Base-by-base conservation (phyloP, 495 filamentous ascomycete species). In the Emericellopsis terricola region DNA sequence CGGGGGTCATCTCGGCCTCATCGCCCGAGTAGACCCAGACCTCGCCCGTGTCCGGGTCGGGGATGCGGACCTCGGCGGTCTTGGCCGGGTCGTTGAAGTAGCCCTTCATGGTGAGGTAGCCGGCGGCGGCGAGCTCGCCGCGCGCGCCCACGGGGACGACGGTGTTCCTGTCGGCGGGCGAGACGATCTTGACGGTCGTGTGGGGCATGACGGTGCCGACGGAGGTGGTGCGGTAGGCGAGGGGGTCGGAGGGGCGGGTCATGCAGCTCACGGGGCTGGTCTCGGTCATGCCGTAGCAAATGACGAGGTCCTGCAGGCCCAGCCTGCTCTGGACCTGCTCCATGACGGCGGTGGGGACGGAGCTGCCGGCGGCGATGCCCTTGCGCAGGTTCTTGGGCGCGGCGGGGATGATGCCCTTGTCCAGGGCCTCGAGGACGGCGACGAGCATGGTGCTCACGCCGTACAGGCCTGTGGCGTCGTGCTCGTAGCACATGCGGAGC, bases 211-310 rank as follows among this genome's bases (percentile, higher is more conserved):
- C 60, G 19, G 65, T 55, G 1, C 89, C 89, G 0, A 94, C 82
- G 10, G 66, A 78, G 27, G 71, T 62, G 20, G 87, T 73, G 7
- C 89, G 61, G 47, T 83, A 81, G n/a, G 67, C 68, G 4, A 87
- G 57, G 1, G 85, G 76, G 47, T 94, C 89, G 26, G 73, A 56
- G 0, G 79, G 87, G 0, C 78, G 68, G 1, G 87, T 97, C 87
- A 94, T 94, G 29, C 70, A 72, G 27, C 72, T 79, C 1, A 93
- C 85, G n/a, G 89, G 89, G 31, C 71, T 76, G 0, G 89, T 97
- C 55, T 97, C 89, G 10, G 89, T 97, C 89, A 97, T 97, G 24
- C 85, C 89, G 52, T 97, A 97, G 60, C 89, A 94, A 44, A 94
- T 94, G 1, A 86, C 93, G 36, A 94, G 48, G 19, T 93, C 80